Evolutionary conservation across 176 grass and related monocot genomes (phyloP).

Genomic region (Oryza meyeriana): DNA sequence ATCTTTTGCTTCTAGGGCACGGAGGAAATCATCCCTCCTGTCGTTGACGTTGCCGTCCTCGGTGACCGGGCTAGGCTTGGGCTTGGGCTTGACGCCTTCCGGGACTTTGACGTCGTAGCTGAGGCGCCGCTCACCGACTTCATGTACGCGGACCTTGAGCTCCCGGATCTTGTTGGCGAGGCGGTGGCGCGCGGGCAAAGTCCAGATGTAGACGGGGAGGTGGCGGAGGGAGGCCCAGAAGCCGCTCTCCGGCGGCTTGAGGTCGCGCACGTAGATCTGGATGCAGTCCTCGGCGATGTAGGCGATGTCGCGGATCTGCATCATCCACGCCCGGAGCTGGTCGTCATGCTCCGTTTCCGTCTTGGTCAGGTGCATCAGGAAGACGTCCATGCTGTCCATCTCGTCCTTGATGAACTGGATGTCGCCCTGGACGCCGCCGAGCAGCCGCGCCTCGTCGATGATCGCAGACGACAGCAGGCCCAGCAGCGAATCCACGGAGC

Average conservation of each 20-base stretch:
- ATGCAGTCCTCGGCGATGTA: conserved; percentile 32
- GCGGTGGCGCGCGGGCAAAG: neutral
- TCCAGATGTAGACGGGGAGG: neutral
- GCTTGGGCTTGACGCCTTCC: too few species aligned
- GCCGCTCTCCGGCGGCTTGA: fast-evolving
- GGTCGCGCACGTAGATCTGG: neutral
- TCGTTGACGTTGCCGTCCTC: too few species aligned
- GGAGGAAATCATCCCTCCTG: too few species aligned
- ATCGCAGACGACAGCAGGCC: too few species aligned
- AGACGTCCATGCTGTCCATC: conserved; percentile 1
- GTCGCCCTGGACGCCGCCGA: neutral
- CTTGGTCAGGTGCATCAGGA: neutral
- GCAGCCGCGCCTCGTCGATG: neutral
- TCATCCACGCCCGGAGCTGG: conserved; percentile 43
- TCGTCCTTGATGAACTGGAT: neutral
- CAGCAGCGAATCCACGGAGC: too few species aligned
- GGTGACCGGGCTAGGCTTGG: too few species aligned
- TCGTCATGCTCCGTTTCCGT: neutral
- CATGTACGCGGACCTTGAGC: neutral
- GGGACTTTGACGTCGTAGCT: neutral
- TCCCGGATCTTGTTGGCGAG: neutral
- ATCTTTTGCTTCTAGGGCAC: too few species aligned
- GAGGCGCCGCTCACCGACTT: neutral
- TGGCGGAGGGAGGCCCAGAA: fast-evolving
- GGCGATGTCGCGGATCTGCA: conserved; percentile 21